Percentiles rank a stretch among this genome's conserved stretches.
phyloP scores from a whole-genome alignment of 108 stramenopile species.

The Nitzschia palea region DNA sequence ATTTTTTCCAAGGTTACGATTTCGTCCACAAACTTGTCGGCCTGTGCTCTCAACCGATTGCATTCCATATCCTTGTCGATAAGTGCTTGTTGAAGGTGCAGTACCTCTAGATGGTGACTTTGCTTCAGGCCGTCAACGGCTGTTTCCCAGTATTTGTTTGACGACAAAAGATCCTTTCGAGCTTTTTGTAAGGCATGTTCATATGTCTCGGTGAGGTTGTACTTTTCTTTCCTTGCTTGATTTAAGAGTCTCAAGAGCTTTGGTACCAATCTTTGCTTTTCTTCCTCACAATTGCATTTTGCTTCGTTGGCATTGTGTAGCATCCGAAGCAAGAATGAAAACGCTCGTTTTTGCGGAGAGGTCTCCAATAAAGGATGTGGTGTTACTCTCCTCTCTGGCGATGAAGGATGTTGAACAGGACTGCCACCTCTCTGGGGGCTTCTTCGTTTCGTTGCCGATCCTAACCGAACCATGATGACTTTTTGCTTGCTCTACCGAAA shows the following conservation, averaged over 20 bases:
- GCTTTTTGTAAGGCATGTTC: not conserved
- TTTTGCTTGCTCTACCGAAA: no score
- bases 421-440: no score
- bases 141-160: not conserved
- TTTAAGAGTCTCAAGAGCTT: not conserved
- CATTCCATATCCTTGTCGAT: not conserved
- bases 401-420: no score
- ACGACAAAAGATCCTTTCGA: not conserved
- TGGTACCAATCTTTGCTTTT: not conserved
- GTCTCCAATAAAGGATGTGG: not conserved
- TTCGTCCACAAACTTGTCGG: not conserved
- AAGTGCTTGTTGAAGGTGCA: not conserved
- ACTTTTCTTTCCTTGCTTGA: not conserved
- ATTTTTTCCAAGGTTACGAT: not conserved
- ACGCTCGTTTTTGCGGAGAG: not conserved
- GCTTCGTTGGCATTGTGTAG: constrained; percentile 2
- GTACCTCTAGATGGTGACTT: not conserved
- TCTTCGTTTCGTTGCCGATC: no score
- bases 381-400: no score
- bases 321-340: not conserved
- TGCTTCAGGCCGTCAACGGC: not conserved
- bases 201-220: not conserved
- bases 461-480: no score
- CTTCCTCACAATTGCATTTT: not conserved
- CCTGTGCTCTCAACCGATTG: not conserved